Evolutionary conservation across 139 green algal species (phyloP), one percentile per base, ranked within the genome.

Genomic region (Spirogloea muscicola): DNA sequence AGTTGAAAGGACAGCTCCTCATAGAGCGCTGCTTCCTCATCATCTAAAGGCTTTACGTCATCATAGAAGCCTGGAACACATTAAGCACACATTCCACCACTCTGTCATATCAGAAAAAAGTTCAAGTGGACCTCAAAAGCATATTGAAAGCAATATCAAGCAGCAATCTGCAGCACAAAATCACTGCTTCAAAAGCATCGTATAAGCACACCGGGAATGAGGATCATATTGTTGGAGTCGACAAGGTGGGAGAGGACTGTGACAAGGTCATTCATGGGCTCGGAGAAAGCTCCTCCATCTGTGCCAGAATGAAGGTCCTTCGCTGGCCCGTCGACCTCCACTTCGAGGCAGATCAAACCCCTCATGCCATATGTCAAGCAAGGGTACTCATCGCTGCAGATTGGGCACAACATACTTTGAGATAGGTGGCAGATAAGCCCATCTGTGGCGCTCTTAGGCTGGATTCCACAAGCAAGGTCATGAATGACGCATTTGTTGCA

Each of bases 301-400:
- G 96, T 96, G 77, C 93, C 93, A 42, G 79, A 90, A 86, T 98
- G 93, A 43, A 98, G 70, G 79, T 98, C 92, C 3, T 88, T 84
- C 16, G 83, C 48, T 1, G 92, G 89, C 4, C 93, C 93, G 0
- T 16, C 68, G 27, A 95, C 88, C 81, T 89, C 76, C 1, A 93
- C 68, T 27, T 61, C 85, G 34, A 89, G 59, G 41, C 68, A 87
- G 31, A 92, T 90, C 84, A 93, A 92, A 52, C 90, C 89, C 7
- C 89, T 71, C 91, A 96, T 97, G 81, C 93, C 93, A 78, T 95
- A 96, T 0, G 91, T 97, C n/a, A 98, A 77, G 86, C 93, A 98
- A 1, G 93, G 93, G 74, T 87, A 55, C 40, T 83, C 79, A 81
- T 98, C 93, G 5, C 91, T 91, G 58, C 13, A 16, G 57, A 39